Percentiles rank a stretch among this genome's conserved stretches.
phyloP scores from a whole-genome alignment of 768 basidiomycete species.

The Boletus coccyginus region DNA sequence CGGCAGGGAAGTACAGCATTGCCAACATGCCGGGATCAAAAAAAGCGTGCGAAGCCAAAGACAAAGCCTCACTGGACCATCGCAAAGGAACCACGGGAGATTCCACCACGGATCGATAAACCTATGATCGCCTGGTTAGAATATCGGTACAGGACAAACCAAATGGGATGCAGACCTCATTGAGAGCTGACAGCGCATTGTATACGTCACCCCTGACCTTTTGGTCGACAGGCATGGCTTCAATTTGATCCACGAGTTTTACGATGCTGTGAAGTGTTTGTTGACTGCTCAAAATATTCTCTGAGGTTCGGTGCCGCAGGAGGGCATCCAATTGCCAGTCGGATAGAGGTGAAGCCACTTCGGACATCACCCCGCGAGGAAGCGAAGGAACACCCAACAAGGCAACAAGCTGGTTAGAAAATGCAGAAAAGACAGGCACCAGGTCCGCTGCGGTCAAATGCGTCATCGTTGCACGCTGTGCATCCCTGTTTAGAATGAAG shows the following conservation, averaged over 20 bases:
- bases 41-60: conserved; percentile 80
- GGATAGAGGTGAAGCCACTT: conserved; percentile 37
- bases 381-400: conserved; percentile 79
- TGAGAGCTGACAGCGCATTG: conserved; percentile 66
- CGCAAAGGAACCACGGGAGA: conserved; percentile 41
- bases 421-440: conserved; percentile 54
- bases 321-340: conserved; percentile 85
- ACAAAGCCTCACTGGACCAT: conserved; percentile 61
- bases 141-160: background rate
- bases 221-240: conserved; percentile 87
- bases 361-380: conserved; percentile 43
- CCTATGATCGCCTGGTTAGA: conserved; percentile 19
- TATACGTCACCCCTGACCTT: conserved; percentile 74
- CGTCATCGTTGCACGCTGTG: conserved; percentile 20
- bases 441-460: conserved; percentile 42
- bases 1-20: conserved; percentile 93
- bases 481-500: conserved; percentile 64
- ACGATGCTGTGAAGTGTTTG: conserved; percentile 83
- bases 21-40: conserved; percentile 97
- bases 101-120: conserved; percentile 17
- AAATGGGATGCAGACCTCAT: conserved; percentile 50
- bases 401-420: conserved; percentile 67
- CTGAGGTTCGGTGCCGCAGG: conserved; percentile 61
- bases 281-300: conserved; percentile 64
- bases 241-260: conserved; percentile 79